Evolutionary conservation across 2,329 filamentous ascomycete species (phyloP), one percentile per base, ranked within the genome.

Genomic region (Pseudocercospora eumusae): DNA sequence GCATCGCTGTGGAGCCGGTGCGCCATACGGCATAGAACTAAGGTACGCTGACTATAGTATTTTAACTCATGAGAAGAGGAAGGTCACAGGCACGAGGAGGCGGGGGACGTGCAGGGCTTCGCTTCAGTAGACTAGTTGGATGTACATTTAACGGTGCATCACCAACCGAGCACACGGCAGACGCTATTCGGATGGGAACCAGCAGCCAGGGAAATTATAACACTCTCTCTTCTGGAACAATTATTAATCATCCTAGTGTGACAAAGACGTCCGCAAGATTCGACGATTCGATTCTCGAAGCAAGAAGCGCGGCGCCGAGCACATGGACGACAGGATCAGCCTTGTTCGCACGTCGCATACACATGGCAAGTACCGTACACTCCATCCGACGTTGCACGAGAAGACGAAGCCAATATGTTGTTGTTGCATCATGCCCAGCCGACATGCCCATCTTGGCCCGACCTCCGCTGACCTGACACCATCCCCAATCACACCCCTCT

Each of bases 1-100:
- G 47, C 61, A 60, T 61, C 47, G 58, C 54, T 58, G 65, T 67
- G 65, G 65, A 67, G 65, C 65, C 65, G 65, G 60, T 56, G 56
- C 60, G 60, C 64, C 57, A 64, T 63, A 61, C 61, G 49, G 59
- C n/a, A n/a, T n/a, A n/a, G n/a, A n/a, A n/a, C n/a, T n/a, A n/a
- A n/a, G n/a, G n/a, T n/a, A n/a, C n/a, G n/a, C n/a, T 58, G 54
- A 60, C 55, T 56, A 57, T 42, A 25, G 3, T 25, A 36, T 49
- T 58, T 57, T 57, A 50, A 57, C 56, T 59, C 57, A 40, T 21
- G n/a, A 53, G n/a, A 53, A 40, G 56, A 25, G 21, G 25, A 52
- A 63, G 36, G 59, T 66, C 61, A 60, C 57, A 60, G 59, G 61
- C 64, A 59, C 64, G 62, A 62, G 47, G 57, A 55, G 42, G 57